Evolutionary conservation across 2,329 filamentous ascomycete species (phyloP), one percentile per base, ranked within the genome.

Genomic region (Cladophialophora psammophila): DNA sequence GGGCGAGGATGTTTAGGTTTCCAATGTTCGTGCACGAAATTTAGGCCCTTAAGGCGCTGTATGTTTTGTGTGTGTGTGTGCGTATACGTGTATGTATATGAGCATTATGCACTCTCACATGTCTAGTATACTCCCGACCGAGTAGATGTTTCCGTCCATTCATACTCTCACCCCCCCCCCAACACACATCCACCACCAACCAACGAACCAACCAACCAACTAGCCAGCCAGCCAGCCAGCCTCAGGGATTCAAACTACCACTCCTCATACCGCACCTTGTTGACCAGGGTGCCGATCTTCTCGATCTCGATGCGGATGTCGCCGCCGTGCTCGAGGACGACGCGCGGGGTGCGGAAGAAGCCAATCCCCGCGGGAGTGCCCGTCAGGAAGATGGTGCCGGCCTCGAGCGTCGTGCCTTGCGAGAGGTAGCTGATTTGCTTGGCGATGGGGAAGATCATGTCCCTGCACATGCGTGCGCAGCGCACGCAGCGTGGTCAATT

Each of bases 251-350:
- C 38, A 5, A 15, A 12, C 45, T 42, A 72, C 70, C 66, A 69
- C 36, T 71, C 60, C 65, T 76, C 74, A 61, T 75, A 72, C 57
- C 73, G 67, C 15, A 72, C 66, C 66, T 70, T 71, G 26, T 80
- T 84, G 55, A 83, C 77, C 69, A 84, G 71, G 0, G 83, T 85
- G n/a, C 83, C 83, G 55, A 85, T 80, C 72, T 83, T 75, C 31
- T 83, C 82, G 53, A 81, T 73, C 66, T 84, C 81, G 9, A 85
- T 80, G 0, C 78, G 75, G 69, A 85, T 83, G 65, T 78, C 76
- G 66, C 80, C 79, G 2, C 76, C 76, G 63, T 80, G 67, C 9
- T 75, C 74, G 32, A 82, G 68, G 6, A 76, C 75, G 13, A 80
- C 73, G 45, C 80, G 79, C 0, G 80, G 79, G 34, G 77, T 75